Conservation (phyloP, 129 eudicot genomes). For the Chrysanthemum seticuspe region DNA sequence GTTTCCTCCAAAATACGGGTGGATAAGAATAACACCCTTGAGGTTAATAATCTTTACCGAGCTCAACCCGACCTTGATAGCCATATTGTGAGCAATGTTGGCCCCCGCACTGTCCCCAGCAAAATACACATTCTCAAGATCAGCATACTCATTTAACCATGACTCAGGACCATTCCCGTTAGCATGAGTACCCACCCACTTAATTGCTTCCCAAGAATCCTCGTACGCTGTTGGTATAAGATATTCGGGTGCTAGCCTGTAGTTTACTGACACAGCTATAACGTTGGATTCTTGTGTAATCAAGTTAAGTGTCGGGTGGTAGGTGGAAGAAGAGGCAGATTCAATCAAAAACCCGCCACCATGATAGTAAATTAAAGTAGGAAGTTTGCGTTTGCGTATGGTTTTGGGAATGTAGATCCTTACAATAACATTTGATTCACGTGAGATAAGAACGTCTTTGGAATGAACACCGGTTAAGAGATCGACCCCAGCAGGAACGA, state of each 20-base stretch:
- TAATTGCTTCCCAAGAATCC: constrained; percentile 47
- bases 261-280: constrained; percentile 33
- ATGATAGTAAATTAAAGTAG: constrained; percentile 38
- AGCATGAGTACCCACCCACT: constrained; percentile 45
- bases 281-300: constrained; percentile 31
- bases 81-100: constrained; percentile 42
- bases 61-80: constrained; percentile 31
- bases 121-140: constrained; percentile 29
- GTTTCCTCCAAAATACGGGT: constrained; percentile 44
- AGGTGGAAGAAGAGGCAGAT: constrained; percentile 27
- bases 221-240: constrained; percentile 36
- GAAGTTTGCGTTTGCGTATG: constrained; percentile 15
- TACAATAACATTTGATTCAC: neutral
- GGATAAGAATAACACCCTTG: constrained; percentile 36
- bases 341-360: constrained; percentile 42
- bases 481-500: neutral
- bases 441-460: constrained; percentile 12
- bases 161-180: constrained; percentile 28
- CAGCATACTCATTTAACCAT: constrained; percentile 42
- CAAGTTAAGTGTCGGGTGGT: constrained; percentile 35
- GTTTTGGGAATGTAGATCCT: constrained; percentile 17
- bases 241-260: constrained; percentile 45
- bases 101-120: constrained; percentile 56
- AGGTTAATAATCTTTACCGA: neutral
- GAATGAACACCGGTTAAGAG: constrained; percentile 3